These are phyloP conservation scores for Trichosporon ovoides DNA, from an alignment of 1,284 basidiomycete genomes.

Conservation along the genomic window DNA sequence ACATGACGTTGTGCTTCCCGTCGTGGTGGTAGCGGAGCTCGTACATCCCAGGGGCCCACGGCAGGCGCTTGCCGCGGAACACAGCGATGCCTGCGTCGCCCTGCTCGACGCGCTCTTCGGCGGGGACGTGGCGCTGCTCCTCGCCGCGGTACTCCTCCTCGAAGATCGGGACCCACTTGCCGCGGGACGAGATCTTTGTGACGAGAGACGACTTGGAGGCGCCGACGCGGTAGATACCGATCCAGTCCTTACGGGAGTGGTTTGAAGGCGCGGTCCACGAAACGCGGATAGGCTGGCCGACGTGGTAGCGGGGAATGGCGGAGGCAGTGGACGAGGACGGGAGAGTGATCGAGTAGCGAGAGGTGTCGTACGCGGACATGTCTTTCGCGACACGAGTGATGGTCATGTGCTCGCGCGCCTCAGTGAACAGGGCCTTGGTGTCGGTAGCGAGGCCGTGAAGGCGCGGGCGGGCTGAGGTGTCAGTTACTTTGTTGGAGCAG, in stretches of 20 bases:
- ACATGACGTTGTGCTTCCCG: constrained; percentile 94
- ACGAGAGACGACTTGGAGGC: constrained; percentile 75
- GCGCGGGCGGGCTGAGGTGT: constrained; percentile 54
- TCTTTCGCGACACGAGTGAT: constrained; percentile 82
- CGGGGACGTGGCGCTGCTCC: constrained; percentile 55
- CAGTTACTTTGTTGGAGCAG: neutral
- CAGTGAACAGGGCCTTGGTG: constrained; percentile 83
- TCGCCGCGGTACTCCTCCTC: constrained; percentile 92
- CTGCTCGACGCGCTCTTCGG: constrained; percentile 28
- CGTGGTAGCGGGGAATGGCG: constrained; percentile 60
- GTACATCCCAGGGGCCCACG: constrained; percentile 81
- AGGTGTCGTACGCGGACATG: constrained; percentile 68
- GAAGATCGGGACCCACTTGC: constrained; percentile 88
- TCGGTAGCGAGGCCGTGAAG: constrained; percentile 83
- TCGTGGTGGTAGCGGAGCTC: constrained; percentile 80
- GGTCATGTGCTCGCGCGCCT: constrained; percentile 79
- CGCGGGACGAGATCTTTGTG: constrained; percentile 79
- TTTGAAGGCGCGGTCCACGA: constrained; percentile 80
- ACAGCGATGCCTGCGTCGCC: constrained; percentile 62
- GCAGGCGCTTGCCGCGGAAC: constrained; percentile 71
- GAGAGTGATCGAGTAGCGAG: constrained; percentile 68
- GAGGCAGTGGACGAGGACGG: constrained; percentile 47
- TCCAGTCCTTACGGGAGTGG: constrained; percentile 95
- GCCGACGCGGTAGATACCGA: constrained; percentile 87
- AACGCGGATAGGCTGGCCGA: constrained; percentile 83